Evolutionary conservation across 768 basidiomycete genomes (phyloP), one percentile per base, ranked within the genome.

Genomic region (Panellus pusillus): DNA sequence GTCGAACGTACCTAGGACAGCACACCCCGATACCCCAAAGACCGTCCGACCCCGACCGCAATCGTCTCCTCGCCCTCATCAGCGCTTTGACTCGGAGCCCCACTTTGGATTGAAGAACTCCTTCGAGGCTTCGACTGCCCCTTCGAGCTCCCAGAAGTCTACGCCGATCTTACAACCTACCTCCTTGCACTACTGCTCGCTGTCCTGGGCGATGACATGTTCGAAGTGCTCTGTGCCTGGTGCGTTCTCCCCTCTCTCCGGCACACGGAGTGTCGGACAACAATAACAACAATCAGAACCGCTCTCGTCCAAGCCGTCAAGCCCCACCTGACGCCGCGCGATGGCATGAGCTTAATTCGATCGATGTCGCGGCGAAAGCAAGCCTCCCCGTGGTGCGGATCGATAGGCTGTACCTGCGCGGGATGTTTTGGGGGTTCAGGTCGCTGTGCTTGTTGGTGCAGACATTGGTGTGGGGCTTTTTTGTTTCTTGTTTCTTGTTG

Each of bases 121-220:
- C 1, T 66, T 70, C n/a, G n/a, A n/a, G n/a, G n/a, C n/a, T n/a
- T n/a, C 1, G 66, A 76, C 18, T 63, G 69, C 43, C 64, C 70
- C 17, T 70, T 73, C 52, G 69, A 75, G 1, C 72, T 70, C 3
- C 59, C 68, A 31, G 73, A 78, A 55, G 65, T 78, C 18, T 78
- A 74, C 44, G 72, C 71, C 9, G 65, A 77, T 9, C 63, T 79
- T 1, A 65, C 68, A 4, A 72, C 72, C 5, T 79, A 73, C 53
- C 57, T 77, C 27, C 71, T 71, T 9, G 67, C 70, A 2, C 65
- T 79, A 6, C 74, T 75, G 0, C 74, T 76, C 42, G 71, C 76
- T 1, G 56, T 76, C 20, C 52, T 78, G 14, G 58, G 66, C 19
- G 65, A 68, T 4, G 57, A 60, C 8, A 54, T 77, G 9, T 72